Base-by-base conservation (phyloP, 345 rosid genomes). In the Rhodamnia argentea region DNA sequence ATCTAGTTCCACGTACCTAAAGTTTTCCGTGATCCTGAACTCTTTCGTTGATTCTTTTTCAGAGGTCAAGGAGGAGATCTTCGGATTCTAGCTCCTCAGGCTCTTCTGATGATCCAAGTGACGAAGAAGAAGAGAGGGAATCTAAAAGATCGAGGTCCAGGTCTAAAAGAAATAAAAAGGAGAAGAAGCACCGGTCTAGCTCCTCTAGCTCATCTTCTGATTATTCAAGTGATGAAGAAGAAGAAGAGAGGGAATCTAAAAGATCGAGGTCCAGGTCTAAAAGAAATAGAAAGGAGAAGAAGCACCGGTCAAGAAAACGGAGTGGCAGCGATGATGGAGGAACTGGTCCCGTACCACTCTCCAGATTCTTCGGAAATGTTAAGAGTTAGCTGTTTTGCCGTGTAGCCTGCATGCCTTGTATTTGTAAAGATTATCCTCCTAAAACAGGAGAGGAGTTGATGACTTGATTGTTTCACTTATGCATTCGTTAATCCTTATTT, bases 341-440 rank as follows among this genome's bases (percentile, higher is more conserved):
- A 83, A 89, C 89, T 1, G 99, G 98, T 53, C 99, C 98, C 23
- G 95, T 98, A 26, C 97, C 97, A 10, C 98, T 98, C 83, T 96
- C 99, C 52, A 96, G 87, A 90, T 95, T 96, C 95, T 98, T 98
- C 83, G 98, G 87, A 84, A 96, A 87, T 90, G 83, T 90, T 84
- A 97, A 95, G 91, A 93, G 90, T 88, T 95, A 83, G 90, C 40
- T 24, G 83, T 74, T 24, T 86, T 76, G 40, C 83, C 26, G 74
- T 55, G 50, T n/a, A 18, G 26, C 27, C 26, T 50, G 56, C 20
- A 26, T 59, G 50, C 59, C 23, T 64, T 59, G 29, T 52, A 52
- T 58, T 53, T 14, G 47, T 83, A 83, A 54, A 52, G 47, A 83
- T 52, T 32, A 83, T 83, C 60, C 84, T 83, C 51, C n/a, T 83